A percentile compares a stretch with the other conserved stretches of the same genome.
These are phyloP conservation scores for Hyphopichia khmerensis DNA, from an alignment of 1,139 yeast genomes.

Conservation along the genomic window DNA sequence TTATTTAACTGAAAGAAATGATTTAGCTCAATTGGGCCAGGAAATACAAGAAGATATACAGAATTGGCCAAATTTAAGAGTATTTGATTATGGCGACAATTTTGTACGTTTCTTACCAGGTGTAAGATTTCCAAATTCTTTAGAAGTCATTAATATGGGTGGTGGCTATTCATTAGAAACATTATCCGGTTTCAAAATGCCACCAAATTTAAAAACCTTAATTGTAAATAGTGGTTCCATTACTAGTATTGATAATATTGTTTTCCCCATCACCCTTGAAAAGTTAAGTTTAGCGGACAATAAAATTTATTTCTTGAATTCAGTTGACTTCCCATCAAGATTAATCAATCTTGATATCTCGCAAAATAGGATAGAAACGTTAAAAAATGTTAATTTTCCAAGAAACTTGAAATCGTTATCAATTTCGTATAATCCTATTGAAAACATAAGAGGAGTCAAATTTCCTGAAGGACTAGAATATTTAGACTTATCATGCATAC, in stretches of 20 bases:
- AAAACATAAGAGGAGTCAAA: slow-evolving; percentile 40
- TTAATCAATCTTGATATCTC: slow-evolving; percentile 37
- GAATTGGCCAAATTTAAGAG: slow-evolving; percentile 33
- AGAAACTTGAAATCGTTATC: slow-evolving; percentile 28
- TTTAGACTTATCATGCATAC: slow-evolving; percentile 43
- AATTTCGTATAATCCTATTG: slow-evolving; percentile 43
- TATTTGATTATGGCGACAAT: slow-evolving; percentile 41
- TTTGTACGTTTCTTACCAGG: slow-evolving; percentile 41
- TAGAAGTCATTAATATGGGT: slow-evolving; percentile 40
- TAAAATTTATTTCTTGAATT: slow-evolving; percentile 40
- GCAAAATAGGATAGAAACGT: slow-evolving; percentile 40
- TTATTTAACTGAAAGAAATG: slow-evolving; percentile 35
- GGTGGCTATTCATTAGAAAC: slow-evolving; percentile 44
- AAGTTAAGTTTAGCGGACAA: slow-evolving; percentile 37
- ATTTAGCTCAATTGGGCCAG: slow-evolving; percentile 31
- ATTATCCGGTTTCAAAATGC: slow-evolving; percentile 43
- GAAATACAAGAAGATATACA: slow-evolving; percentile 42
- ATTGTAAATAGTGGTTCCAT: slow-evolving; percentile 37
- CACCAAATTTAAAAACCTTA: slow-evolving; percentile 29
- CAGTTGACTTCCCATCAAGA: slow-evolving; percentile 38
- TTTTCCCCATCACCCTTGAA: slow-evolving; percentile 34
- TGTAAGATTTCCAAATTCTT: slow-evolving; percentile 37
- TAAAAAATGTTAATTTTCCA: slow-evolving; percentile 42
- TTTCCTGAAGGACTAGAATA: slow-evolving; percentile 39
- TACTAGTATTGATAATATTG: slow-evolving; percentile 35